A percentile compares a stretch with the other conserved stretches of the same genome.
phyloP scores from a whole-genome alignment of 257 asterid genomes.

The Penstemon newberryi region DNA sequence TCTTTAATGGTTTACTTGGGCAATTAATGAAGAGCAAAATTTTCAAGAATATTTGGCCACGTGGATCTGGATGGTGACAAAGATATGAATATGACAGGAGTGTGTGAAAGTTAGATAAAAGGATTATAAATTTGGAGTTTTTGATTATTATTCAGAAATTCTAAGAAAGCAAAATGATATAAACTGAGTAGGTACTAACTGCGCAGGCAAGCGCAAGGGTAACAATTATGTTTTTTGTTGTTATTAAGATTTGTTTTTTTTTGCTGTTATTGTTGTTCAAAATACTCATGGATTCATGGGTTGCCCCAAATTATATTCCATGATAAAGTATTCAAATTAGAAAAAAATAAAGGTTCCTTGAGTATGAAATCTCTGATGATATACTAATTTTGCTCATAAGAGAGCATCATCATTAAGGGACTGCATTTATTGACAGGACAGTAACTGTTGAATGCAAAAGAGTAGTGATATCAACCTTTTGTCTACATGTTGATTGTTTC shows the following conservation, averaged over 20 bases:
- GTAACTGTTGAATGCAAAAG: slow-evolving; percentile 11
- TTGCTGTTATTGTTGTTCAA: no score
- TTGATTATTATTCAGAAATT: neutral
- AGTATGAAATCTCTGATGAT: no score
- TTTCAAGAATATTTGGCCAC: neutral
- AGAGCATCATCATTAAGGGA: neutral
- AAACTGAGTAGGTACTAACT: no score
- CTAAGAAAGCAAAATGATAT: neutral
- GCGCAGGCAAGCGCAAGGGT: no score
- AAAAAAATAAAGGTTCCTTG: no score
- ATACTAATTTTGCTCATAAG: neutral
- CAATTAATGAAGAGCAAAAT: neutral
- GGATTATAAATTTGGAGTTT: neutral
- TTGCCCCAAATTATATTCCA: no score
- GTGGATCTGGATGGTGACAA: neutral
- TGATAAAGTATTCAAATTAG: no score
- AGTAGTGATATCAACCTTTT: neutral
- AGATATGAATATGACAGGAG: neutral
- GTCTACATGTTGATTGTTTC: neutral
- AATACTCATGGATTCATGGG: no score
- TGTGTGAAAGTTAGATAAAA: neutral
- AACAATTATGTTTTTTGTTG: no score
- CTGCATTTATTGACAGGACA: neutral
- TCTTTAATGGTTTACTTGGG: neutral
- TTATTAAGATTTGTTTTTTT: no score